phyloP scores from a whole-genome alignment of 371 early-diverging fungal species.

The Mucor indicus region DNA sequence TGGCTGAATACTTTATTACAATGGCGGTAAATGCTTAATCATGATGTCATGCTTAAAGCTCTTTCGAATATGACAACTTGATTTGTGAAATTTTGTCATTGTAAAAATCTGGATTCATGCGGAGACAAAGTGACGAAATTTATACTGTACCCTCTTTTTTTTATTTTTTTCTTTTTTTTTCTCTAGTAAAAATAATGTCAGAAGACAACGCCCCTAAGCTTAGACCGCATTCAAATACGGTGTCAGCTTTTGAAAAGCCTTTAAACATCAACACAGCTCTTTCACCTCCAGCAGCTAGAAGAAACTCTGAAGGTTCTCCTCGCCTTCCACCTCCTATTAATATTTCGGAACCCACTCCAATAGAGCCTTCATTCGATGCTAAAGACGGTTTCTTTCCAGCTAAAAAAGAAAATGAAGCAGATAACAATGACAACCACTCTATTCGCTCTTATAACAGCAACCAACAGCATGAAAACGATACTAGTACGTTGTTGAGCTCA shows the following conservation, averaged over 20 bases:
- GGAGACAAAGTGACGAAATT: no score
- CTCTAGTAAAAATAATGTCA: no score
- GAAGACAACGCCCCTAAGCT: no score
- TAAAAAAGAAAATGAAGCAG: neutral
- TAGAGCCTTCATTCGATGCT: conserved; percentile 11
- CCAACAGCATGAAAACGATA: neutral
- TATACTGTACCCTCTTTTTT: no score
- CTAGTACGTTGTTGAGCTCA: conserved; percentile 2
- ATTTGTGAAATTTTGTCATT: no score
- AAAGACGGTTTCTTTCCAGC: neutral
- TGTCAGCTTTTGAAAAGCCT: conserved; percentile 14
- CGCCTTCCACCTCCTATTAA: conserved; percentile 20
- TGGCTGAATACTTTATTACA: no score
- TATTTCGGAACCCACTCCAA: conserved; percentile 19
- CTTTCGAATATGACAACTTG: no score
- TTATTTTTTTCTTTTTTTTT: neutral
- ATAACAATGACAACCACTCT: neutral
- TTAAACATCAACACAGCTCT: conserved; percentile 9
- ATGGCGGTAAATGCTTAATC: no score
- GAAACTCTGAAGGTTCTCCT: conserved; percentile 29
- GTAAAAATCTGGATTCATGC: no score
- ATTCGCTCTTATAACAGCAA: neutral
- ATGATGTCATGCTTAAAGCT: no score
- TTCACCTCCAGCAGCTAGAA: conserved; percentile 8
- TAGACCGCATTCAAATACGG: conserved; percentile 13